Percentiles rank a stretch among this genome's conserved stretches.
Evolutionary conservation across 2,329 filamentous ascomycete species (phyloP).

Genomic region (Ilyonectria sp.): DNA sequence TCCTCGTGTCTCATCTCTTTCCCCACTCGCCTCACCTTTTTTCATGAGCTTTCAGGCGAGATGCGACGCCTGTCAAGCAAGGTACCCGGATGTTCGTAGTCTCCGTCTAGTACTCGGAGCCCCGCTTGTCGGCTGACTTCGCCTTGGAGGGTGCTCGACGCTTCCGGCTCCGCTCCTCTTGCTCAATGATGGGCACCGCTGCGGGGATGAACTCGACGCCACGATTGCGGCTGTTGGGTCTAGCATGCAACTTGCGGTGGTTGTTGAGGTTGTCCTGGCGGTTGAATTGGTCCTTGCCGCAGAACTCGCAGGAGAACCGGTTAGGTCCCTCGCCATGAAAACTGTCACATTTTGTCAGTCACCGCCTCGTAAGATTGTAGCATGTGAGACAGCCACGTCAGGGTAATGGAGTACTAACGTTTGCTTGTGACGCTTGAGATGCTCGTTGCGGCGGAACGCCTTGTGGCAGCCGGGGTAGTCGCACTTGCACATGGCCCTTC

Average conservation of each 20-base stretch:
- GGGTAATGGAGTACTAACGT: slow-evolving; percentile 58
- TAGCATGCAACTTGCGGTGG: slow-evolving; percentile 58
- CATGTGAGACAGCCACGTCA: not conserved
- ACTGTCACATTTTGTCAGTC: slow-evolving; percentile 34
- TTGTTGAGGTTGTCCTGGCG: slow-evolving; percentile 60
- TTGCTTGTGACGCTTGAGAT: slow-evolving; percentile 69
- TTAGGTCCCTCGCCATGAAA: slow-evolving; percentile 58
- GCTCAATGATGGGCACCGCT: slow-evolving; percentile 57
- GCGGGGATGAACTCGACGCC: slow-evolving; percentile 59
- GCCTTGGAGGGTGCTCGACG: slow-evolving; percentile 56
- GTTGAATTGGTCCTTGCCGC: slow-evolving; percentile 60
- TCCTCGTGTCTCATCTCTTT: slow-evolving; percentile 43
- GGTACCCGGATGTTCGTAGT: slow-evolving; percentile 40
- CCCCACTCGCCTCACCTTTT: slow-evolving; percentile 32
- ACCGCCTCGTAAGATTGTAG: not conserved
- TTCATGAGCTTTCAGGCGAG: slow-evolving; percentile 21
- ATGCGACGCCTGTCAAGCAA: slow-evolving; percentile 36
- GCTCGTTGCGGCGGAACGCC: slow-evolving; percentile 68
- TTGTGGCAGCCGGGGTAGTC: slow-evolving; percentile 63
- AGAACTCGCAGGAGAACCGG: slow-evolving; percentile 59
- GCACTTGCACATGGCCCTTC: slow-evolving; percentile 62
- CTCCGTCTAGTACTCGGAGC: slow-evolving; percentile 47
- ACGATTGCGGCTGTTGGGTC: slow-evolving; percentile 57
- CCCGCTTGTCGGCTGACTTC: slow-evolving; percentile 53
- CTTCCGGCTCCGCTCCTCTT: slow-evolving; percentile 59